Evolutionary conservation across 345 rosid species (phyloP).

Genomic region (Atalantia buxifolia): DNA sequence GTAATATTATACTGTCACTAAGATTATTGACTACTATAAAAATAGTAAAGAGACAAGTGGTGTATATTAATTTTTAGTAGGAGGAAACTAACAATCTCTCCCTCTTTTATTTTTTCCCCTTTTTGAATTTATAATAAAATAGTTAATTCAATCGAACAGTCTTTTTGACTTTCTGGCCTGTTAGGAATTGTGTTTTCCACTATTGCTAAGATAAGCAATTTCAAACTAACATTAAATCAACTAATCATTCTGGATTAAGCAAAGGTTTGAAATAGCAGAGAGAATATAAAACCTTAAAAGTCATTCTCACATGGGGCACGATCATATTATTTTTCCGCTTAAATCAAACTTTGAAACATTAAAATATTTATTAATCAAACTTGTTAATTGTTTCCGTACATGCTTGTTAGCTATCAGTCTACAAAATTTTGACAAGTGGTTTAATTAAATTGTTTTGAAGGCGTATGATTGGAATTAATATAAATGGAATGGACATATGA

Average conservation of each 20-base stretch:
- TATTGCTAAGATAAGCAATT: not conserved
- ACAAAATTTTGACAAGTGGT: not conserved
- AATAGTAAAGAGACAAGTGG: accelerated
- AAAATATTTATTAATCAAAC: too few relatives aligned
- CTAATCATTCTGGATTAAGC: not conserved
- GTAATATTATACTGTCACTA: accelerated
- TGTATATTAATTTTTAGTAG: too few relatives aligned
- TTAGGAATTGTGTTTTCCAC: not conserved
- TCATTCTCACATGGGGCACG: not conserved
- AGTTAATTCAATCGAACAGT: not conserved
- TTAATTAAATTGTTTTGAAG: not conserved
- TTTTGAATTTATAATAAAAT: not conserved
- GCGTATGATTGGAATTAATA: not conserved
- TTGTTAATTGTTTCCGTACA: not conserved
- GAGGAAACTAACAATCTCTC: too few relatives aligned
- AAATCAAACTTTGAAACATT: not conserved
- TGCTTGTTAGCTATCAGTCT: not conserved
- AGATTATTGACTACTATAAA: too few relatives aligned
- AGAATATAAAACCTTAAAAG: not conserved
- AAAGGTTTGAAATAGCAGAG: not conserved
- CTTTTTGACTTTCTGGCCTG: not conserved
- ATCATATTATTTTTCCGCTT: not conserved
- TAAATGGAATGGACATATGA: not conserved
- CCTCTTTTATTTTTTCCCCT: not conserved
- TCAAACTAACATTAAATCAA: not conserved